Evolutionary conservation across 1,284 basidiomycete species (phyloP).

Genomic region (Cryptococcus hybrid): DNA sequence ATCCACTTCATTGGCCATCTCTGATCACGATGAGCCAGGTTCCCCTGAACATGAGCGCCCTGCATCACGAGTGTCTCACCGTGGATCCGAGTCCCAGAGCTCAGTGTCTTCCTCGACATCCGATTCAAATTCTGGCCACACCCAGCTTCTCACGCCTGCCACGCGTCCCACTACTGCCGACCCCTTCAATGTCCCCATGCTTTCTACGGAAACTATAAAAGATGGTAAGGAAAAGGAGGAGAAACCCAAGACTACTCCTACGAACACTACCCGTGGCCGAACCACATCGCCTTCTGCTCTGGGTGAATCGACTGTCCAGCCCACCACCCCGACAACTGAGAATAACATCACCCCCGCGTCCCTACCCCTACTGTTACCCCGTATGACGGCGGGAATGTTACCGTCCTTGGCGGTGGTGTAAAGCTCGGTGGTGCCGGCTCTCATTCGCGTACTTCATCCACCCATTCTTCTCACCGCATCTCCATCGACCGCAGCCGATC

Average conservation of each 20-base stretch:
- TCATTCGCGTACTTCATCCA: conserved; percentile 31
- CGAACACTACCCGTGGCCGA: conserved; percentile 6
- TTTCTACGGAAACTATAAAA: neutral
- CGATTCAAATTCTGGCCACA: conserved; percentile 35
- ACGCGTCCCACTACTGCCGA: conserved; percentile 41
- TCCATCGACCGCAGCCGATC: conserved; percentile 38
- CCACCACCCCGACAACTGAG: conserved; percentile 11
- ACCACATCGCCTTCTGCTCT: conserved; percentile 13
- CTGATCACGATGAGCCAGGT: conserved; percentile 1
- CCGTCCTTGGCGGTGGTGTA: conserved; percentile 50
- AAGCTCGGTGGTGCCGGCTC: conserved; percentile 39
- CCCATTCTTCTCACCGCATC: conserved; percentile 19
- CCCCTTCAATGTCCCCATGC: conserved; percentile 19
- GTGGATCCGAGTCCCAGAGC: conserved; percentile 24
- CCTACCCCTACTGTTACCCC: conserved; percentile 45
- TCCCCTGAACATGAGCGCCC: neutral
- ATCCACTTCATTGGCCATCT: conserved; percentile 6
- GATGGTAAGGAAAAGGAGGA: conserved; percentile 2
- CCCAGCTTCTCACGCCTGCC: conserved; percentile 42
- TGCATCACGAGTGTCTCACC: conserved; percentile 13
- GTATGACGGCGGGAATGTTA: conserved; percentile 52
- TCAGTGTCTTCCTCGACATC: conserved; percentile 30
- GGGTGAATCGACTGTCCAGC: conserved; percentile 8
- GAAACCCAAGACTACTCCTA: conserved; percentile 9
- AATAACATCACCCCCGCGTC: conserved; percentile 13